Percentiles rank a stretch among this genome's conserved stretches.
These are phyloP conservation scores for Entomortierella chlamydospora DNA, from an alignment of 192 early-diverging fungal genomes.

Conservation along the genomic window DNA sequence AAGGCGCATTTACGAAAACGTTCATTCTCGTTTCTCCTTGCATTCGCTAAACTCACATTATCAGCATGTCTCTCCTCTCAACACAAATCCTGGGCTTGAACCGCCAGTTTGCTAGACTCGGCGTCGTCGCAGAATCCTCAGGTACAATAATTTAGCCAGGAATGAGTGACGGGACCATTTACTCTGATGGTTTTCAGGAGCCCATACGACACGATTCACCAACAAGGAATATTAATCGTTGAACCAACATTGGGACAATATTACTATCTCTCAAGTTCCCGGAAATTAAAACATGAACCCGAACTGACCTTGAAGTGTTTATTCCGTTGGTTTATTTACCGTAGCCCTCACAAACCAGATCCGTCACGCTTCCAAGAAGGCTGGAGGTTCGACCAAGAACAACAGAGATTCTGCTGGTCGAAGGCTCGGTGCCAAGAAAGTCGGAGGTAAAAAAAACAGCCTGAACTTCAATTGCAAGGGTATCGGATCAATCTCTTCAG, in stretches of 20 bases:
- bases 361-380: slow-evolving; percentile 82
- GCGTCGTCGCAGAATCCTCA: slow-evolving; percentile 35
- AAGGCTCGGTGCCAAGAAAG: slow-evolving; percentile 83
- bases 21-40: background rate
- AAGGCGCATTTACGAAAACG: too few species aligned
- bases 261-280: too few species aligned
- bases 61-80: slow-evolving; percentile 42
- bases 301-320: too few species aligned
- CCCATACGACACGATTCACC: too few species aligned
- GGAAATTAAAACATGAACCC: too few species aligned
- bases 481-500: too few species aligned
- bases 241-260: too few species aligned
- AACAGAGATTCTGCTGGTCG: slow-evolving; percentile 83
- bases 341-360: slow-evolving; percentile 62
- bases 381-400: slow-evolving; percentile 83
- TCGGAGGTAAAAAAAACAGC: slow-evolving; percentile 68
- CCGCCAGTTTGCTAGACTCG: slow-evolving; percentile 34
- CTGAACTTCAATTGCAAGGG: too few species aligned
- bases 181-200: too few species aligned
- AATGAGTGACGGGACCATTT: too few species aligned
- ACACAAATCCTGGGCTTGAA: slow-evolving; percentile 31
- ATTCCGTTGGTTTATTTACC: background rate
- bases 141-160: slow-evolving; percentile 20
- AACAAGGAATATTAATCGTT: too few species aligned
- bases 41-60: background rate